Base-by-base conservation (phyloP, 1,284 basidiomycete genomes). In the Ceratobasidium sp. region DNA sequence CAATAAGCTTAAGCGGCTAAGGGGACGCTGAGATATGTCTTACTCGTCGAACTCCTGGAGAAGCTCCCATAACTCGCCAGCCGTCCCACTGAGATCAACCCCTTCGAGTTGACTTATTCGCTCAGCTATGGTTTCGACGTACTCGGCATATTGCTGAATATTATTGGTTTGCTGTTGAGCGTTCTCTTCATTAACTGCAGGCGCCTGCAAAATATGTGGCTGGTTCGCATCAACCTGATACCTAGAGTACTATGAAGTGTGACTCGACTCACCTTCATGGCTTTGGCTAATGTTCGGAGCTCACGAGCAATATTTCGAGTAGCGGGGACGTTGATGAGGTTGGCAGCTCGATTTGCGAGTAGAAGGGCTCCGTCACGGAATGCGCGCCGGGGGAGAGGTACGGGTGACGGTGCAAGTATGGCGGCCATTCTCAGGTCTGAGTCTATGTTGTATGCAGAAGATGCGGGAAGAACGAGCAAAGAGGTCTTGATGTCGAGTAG, bases 11-110 rank as follows among this genome's bases (percentile, higher is more conserved):
- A 23, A 56, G 53, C 12, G n/a, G 23, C 20, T 20, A 23, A 20
- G n/a, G 12, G n/a, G 20, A 23, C 9, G 23, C 10, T 56, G 12
- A 56, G n/a, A 23, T 12, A 23, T 5, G 10, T 56, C 53, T 56
- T 56, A 56, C 53, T 56, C 53, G 53, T 26, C n/a, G 53, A 56
- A 26, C n/a, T 56, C n/a, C 53, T 56, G 53, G 53, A 56, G n/a
- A 12, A 56, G 53, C 12, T 9, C 23, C 53, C n/a, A 56, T 7
- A 23, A 56, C 23, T 56, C 18, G 46, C 12, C 46, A 49, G 18
- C 18, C 46, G 46, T 23, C 12, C 9, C 53, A 56, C 23, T 56
- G n/a, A 23, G 23, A 23, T 56, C 6, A 10, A 23, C 23, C n/a
- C n/a, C 53, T 5, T 56, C 53, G 9, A 56, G 53, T 23, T 12